A percentile compares a stretch with the other conserved stretches of the same genome.
Evolutionary conservation across 306 rosid genomes (phyloP).

Genomic region (Prosopis cineraria): DNA sequence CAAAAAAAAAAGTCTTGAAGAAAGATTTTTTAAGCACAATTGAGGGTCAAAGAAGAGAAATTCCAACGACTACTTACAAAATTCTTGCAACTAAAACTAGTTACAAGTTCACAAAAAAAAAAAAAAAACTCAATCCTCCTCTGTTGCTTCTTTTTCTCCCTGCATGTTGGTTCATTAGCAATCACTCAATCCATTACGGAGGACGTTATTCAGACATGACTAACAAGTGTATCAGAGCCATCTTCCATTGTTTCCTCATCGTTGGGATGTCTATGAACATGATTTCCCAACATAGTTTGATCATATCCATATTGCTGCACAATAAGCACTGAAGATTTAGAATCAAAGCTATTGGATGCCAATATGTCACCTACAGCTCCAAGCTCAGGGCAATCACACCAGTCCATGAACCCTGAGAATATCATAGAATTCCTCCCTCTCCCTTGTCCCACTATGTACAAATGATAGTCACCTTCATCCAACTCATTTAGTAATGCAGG

Average conservation of each 20-base stretch:
- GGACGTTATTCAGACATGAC: not conserved
- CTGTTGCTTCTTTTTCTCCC: not conserved
- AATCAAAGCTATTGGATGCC: conserved; percentile 43
- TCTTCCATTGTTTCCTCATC: not conserved
- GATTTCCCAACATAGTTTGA: conserved; percentile 20
- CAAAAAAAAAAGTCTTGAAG: not conserved
- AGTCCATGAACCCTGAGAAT: conserved; percentile 34
- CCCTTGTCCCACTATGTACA: conserved; percentile 61
- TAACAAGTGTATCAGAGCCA: not conserved
- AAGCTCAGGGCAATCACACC: conserved; percentile 58
- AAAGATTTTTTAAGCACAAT: not conserved
- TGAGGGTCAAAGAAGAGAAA: not conserved
- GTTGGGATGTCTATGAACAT: not conserved
- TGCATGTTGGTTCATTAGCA: no score
- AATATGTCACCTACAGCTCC: conserved; percentile 57
- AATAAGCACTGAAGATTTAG: conserved; percentile 48
- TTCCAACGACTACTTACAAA: not conserved
- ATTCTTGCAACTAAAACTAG: not conserved
- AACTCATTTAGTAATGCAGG: conserved; percentile 31
- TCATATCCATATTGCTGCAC: conserved; percentile 56
- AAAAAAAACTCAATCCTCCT: not conserved
- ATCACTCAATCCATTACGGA: no score
- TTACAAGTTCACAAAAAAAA: not conserved
- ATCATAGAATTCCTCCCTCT: conserved; percentile 23
- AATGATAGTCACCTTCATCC: conserved; percentile 36